phyloP scores from a whole-genome alignment of 1,139 yeast genomes.

The Debaryomyces sp. region DNA sequence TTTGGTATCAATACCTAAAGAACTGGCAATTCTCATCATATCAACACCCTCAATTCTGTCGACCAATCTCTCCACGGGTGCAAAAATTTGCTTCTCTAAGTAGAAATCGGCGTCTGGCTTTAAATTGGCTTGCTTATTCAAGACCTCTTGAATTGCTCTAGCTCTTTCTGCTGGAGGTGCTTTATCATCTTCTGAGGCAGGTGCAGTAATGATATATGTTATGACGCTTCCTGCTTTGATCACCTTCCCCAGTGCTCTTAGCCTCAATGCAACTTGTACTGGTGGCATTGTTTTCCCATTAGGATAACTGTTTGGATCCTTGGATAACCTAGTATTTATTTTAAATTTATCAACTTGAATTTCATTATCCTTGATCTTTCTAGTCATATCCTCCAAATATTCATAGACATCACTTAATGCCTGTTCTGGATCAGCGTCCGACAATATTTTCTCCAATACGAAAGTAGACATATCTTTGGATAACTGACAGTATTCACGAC shows the following conservation, averaged over 20 bases:
- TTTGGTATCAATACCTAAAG: slow-evolving; percentile 76
- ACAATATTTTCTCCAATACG: slow-evolving; percentile 70
- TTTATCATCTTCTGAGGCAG: slow-evolving; percentile 37
- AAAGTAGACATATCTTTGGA: slow-evolving; percentile 86
- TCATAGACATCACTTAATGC: slow-evolving; percentile 75
- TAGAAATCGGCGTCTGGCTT: slow-evolving; percentile 79
- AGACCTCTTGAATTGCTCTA: slow-evolving; percentile 71
- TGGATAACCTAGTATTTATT: slow-evolving; percentile 74
- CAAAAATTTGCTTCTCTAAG: slow-evolving; percentile 84
- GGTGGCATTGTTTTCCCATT: slow-evolving; percentile 88
- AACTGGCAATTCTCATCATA: slow-evolving; percentile 71
- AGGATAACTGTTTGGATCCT: slow-evolving; percentile 74
- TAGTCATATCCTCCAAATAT: slow-evolving; percentile 64
- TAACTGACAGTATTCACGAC: slow-evolving; percentile 93
- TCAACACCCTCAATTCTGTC: slow-evolving; percentile 90
- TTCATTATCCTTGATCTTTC: slow-evolving; percentile 60
- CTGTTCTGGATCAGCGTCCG: slow-evolving; percentile 76
- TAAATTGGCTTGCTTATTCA: slow-evolving; percentile 51
- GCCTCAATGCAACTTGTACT: slow-evolving; percentile 86
- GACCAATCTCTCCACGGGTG: slow-evolving; percentile 87
- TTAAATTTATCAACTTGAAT: slow-evolving; percentile 67
- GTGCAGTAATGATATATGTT: slow-evolving; percentile 73
- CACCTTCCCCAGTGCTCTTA: slow-evolving; percentile 78
- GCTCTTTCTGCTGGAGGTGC: slow-evolving; percentile 71
- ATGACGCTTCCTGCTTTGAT: slow-evolving; percentile 90